Evolutionary conservation across 257 asterid species (phyloP).

Genomic region (Solanum clarkiae): DNA sequence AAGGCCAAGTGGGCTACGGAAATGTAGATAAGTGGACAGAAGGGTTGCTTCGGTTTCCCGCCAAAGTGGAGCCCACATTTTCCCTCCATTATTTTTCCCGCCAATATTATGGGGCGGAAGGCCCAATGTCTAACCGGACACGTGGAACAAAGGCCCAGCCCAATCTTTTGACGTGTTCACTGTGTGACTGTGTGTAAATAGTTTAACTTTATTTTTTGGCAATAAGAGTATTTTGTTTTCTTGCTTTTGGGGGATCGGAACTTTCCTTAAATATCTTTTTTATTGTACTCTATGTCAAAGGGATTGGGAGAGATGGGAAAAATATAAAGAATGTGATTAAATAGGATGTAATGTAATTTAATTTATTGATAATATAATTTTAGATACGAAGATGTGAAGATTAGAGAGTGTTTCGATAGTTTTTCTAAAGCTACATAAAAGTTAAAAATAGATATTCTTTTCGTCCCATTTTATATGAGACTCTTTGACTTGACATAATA

Average conservation of each 20-base stretch:
- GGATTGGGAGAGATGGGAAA: too few species aligned
- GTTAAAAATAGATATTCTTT: too few species aligned
- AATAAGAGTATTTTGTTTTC: not conserved
- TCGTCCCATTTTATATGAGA: too few species aligned
- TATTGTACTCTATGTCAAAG: too few species aligned
- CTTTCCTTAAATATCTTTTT: not conserved
- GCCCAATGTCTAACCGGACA: not conserved
- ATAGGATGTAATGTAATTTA: too few species aligned
- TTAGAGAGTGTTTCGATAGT: too few species aligned
- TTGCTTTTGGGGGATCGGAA: not conserved
- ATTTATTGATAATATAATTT: too few species aligned
- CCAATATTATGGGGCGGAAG: conserved; percentile 4
- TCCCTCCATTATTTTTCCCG: conserved; percentile 9
- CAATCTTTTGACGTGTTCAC: not conserved
- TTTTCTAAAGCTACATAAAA: too few species aligned
- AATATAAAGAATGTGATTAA: too few species aligned
- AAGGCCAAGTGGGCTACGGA: conserved; percentile 19
- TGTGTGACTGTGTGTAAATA: not conserved
- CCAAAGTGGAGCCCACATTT: conserved; percentile 23
- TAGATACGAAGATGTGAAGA: too few species aligned
- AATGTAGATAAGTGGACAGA: conserved; percentile 20
- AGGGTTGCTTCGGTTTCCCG: conserved; percentile 35
- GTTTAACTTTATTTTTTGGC: not conserved
- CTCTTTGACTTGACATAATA: too few species aligned
- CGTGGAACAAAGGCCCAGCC: conserved; percentile 2